These are phyloP conservation scores for Immersiella caudata DNA, from an alignment of 495 filamentous ascomycete species.

Conservation along the genomic window DNA sequence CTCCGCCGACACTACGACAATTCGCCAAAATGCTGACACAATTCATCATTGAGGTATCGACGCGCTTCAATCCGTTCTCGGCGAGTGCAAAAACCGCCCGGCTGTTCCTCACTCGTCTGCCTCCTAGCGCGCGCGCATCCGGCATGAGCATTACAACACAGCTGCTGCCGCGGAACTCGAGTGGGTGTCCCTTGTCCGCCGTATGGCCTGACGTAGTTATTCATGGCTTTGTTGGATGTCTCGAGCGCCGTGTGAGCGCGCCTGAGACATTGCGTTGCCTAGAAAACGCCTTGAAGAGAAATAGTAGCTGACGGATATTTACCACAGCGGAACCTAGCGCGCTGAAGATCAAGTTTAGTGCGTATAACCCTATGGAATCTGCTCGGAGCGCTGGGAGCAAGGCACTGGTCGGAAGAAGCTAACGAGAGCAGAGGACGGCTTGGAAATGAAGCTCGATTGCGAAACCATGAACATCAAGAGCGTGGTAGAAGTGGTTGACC, in stretches of 20 bases:
- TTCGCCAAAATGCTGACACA: conserved; percentile 74
- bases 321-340: conserved; percentile 61
- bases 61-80: conserved; percentile 91
- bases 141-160: conserved; percentile 78
- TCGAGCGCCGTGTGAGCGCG: too few species aligned
- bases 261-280: too few species aligned
- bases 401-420: not conserved
- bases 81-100: conserved; percentile 75
- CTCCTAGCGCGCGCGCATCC: conserved; percentile 68
- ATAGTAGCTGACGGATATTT: too few species aligned
- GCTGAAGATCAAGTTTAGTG: conserved; percentile 81
- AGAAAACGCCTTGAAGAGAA: too few species aligned
- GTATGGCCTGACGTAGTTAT: too few species aligned
- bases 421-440: conserved; percentile 70
- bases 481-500: conserved; percentile 83
- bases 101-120: conserved; percentile 84
- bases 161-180: conserved; percentile 68
- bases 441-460: conserved; percentile 69
- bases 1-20: not conserved
- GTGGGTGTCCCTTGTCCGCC: too few species aligned
- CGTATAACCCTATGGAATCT: too few species aligned
- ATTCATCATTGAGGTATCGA: conserved; percentile 80
- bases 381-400: too few species aligned
- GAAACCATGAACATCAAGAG: conserved; percentile 83
- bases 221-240: too few species aligned